A percentile compares a stretch with the other conserved stretches of the same genome.
Evolutionary conservation across 2,329 filamentous ascomycete genomes (phyloP).

Genomic region (Purpureocillium lavendulum): DNA sequence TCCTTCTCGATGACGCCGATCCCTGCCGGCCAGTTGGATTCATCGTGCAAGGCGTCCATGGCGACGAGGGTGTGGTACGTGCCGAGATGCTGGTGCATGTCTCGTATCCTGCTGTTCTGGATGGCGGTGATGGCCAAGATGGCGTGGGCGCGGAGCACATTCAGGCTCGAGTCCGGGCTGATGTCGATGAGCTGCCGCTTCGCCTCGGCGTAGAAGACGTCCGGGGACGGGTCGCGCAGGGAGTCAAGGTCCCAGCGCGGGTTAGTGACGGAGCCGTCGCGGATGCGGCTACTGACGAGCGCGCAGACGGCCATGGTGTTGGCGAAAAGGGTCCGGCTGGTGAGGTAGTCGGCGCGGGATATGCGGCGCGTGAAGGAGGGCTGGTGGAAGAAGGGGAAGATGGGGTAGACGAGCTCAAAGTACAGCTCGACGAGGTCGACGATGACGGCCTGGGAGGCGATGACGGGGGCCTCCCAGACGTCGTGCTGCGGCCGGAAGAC

Average conservation of each 20-base stretch:
- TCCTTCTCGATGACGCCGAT: slow-evolving; percentile 36
- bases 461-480: slow-evolving; percentile 7
- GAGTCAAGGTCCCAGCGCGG: slow-evolving; percentile 27
- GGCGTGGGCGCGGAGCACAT: slow-evolving; percentile 20
- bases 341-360: slow-evolving; percentile 31
- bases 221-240: slow-evolving; percentile 23
- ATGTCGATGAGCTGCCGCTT: slow-evolving; percentile 7
- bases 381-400: slow-evolving; percentile 43
- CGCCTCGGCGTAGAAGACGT: slow-evolving; percentile 13
- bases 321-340: slow-evolving; percentile 34
- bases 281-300: slow-evolving; percentile 36
- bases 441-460: slow-evolving; percentile 18
- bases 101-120: slow-evolving; percentile 38
- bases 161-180: slow-evolving; percentile 3
- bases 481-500: background rate
- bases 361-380: slow-evolving; percentile 31
- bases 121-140: slow-evolving; percentile 41
- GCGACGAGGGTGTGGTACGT: slow-evolving; percentile 39
- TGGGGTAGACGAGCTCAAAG: slow-evolving; percentile 44
- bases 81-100: slow-evolving; percentile 42
- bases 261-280: slow-evolving; percentile 37
- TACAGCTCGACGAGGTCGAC: slow-evolving; percentile 37
- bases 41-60: slow-evolving; percentile 43
- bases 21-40: slow-evolving; percentile 39
- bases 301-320: slow-evolving; percentile 44